Conservation (phyloP, 2,329 filamentous ascomycete genomes). For the Alternaria postmessia region DNA sequence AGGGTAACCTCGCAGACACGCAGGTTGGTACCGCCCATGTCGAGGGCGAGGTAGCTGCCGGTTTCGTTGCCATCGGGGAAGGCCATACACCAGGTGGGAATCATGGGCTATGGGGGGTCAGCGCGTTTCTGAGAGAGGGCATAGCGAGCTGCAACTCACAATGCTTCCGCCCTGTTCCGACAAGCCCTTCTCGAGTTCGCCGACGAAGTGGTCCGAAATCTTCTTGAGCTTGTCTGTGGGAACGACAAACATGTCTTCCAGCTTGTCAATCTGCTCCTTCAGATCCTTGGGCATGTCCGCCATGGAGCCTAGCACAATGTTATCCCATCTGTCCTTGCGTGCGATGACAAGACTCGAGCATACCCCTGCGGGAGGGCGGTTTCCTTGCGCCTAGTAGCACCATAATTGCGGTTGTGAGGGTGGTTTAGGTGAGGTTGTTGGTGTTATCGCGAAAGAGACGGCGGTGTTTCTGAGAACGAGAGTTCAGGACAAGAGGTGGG, state of each 20-base stretch:
- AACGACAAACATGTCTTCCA: conserved; percentile 86
- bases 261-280: conserved; percentile 77
- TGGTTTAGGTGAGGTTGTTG: conserved; percentile 4
- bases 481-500: conserved; percentile 11
- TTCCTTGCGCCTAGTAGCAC: conserved; percentile 71
- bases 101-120: conserved; percentile 77
- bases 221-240: conserved; percentile 81
- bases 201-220: conserved; percentile 88
- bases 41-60: conserved; percentile 86
- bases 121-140: conserved; percentile 88
- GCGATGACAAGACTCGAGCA: conserved; percentile 46
- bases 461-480: conserved; percentile 2
- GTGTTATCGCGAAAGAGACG: conserved; percentile 6
- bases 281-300: conserved; percentile 89
- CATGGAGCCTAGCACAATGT: conserved; percentile 74
- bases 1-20: conserved; percentile 94
- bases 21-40: conserved; percentile 96
- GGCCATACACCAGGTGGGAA: conserved; percentile 94
- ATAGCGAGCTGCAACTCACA: conserved; percentile 68
- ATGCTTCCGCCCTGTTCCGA: conserved; percentile 90
- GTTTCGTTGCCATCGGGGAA: conserved; percentile 88
- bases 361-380: conserved; percentile 77
- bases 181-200: conserved; percentile 86
- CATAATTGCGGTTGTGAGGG: conserved; percentile 58
- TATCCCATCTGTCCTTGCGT: conserved; percentile 24